A percentile compares a stretch with the other conserved stretches of the same genome.
phyloP scores from a whole-genome alignment of 2,329 filamentous ascomycete species.

The Phyllosticta capitalensis region DNA sequence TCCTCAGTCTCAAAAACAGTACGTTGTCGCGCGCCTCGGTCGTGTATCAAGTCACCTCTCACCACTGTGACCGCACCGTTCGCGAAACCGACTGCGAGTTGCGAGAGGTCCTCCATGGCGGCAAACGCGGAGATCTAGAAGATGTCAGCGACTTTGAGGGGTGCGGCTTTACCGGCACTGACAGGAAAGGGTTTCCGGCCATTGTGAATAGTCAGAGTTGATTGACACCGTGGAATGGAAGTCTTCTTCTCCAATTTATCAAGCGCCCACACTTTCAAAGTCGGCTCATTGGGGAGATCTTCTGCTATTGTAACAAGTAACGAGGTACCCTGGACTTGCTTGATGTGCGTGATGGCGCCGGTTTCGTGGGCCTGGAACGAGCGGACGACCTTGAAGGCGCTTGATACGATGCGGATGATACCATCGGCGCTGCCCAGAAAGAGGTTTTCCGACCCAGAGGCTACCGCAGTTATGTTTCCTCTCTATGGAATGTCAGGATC shows the following conservation, averaged over 20 bases:
- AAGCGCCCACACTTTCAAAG: slow-evolving; percentile 94
- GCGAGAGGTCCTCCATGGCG: slow-evolving; percentile 76
- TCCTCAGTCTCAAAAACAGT: slow-evolving; percentile 96
- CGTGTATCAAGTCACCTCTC: slow-evolving; percentile 87
- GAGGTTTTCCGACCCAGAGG: slow-evolving; percentile 78
- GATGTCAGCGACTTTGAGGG: slow-evolving; percentile 15
- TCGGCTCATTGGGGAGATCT: slow-evolving; percentile 76
- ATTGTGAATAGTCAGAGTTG: slow-evolving; percentile 78
- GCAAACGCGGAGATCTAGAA: slow-evolving; percentile 77
- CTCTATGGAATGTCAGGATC: slow-evolving; percentile 29
- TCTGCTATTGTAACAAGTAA: slow-evolving; percentile 80
- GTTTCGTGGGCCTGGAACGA: slow-evolving; percentile 79
- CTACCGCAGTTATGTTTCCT: slow-evolving; percentile 69
- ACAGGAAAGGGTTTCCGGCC: slow-evolving; percentile 88
- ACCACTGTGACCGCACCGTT: slow-evolving; percentile 93
- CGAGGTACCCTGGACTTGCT: slow-evolving; percentile 79
- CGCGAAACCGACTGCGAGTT: slow-evolving; percentile 89
- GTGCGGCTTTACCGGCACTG: neutral
- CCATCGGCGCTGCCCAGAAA: slow-evolving; percentile 84
- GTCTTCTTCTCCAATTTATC: slow-evolving; percentile 93
- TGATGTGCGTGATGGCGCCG: slow-evolving; percentile 79
- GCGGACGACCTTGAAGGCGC: slow-evolving; percentile 75
- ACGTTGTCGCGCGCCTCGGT: slow-evolving; percentile 85
- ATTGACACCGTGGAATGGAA: slow-evolving; percentile 77
- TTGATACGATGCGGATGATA: slow-evolving; percentile 75